Conservation (phyloP, 208 protist species). For the Leishmania lainsoni region DNA sequence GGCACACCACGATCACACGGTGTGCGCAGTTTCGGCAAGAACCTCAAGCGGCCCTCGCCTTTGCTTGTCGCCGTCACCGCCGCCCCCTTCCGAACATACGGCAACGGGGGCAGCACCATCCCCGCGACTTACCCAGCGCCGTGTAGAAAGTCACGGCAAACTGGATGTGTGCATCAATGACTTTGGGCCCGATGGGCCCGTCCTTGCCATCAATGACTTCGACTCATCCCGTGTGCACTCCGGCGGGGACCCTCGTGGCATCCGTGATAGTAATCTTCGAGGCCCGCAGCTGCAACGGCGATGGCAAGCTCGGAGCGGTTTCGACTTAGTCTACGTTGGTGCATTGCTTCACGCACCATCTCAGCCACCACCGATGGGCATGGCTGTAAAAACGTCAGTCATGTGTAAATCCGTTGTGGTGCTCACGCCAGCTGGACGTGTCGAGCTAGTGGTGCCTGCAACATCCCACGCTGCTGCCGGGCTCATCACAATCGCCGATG, state of each 20-base stretch:
- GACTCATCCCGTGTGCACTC: background rate
- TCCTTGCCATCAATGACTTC: background rate
- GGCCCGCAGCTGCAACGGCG: background rate
- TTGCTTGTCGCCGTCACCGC: background rate
- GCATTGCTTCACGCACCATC: constrained; percentile 6
- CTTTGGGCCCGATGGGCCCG: background rate
- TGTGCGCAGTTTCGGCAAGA: background rate
- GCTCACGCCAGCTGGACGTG: constrained; percentile 42
- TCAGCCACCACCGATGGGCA: background rate
- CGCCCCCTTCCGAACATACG: background rate
- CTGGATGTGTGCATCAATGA: background rate
- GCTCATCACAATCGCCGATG: constrained; percentile 44
- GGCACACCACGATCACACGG: background rate
- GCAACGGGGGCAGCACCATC: background rate
- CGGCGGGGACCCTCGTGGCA: background rate
- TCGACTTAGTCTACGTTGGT: background rate
- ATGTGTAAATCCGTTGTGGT: constrained; percentile 40
- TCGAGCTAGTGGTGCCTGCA: constrained; percentile 42
- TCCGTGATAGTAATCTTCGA: background rate
- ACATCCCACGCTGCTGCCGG: background rate
- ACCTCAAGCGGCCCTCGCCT: background rate
- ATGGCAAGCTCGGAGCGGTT: background rate
- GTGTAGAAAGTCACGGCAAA: background rate
- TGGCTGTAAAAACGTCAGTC: constrained; percentile 1
- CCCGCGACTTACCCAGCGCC: background rate